phyloP scores from a whole-genome alignment of 805 yeast species.

The Monosporozyma servazzii region DNA sequence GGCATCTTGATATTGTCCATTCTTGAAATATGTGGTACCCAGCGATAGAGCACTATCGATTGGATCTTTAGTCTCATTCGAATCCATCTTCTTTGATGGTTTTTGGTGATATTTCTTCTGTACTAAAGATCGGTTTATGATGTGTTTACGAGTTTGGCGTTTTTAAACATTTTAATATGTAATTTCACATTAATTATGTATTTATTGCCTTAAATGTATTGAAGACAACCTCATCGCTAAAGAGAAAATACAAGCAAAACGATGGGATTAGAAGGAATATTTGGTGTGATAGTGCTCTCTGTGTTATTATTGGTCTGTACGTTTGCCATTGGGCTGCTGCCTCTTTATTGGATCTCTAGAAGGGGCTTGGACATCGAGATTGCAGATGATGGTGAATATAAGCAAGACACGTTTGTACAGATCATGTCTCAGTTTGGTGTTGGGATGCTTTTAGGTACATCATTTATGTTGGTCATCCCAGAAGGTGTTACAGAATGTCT shows the following conservation, averaged over 20 bases:
- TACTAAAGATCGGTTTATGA: neutral
- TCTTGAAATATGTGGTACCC: constrained; percentile 21
- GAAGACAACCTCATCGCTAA: neutral
- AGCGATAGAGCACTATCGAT: constrained; percentile 23
- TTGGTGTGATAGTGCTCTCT: constrained; percentile 8
- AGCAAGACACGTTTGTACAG: constrained; percentile 18
- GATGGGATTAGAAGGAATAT: neutral
- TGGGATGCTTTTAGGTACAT: constrained; percentile 48
- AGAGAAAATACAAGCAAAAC: neutral
- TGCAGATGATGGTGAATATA: neutral
- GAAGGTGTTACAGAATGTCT: constrained; percentile 43
- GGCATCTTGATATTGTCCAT: constrained; percentile 19
- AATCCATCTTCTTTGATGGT: constrained; percentile 4
- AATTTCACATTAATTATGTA: neutral
- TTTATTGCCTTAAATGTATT: neutral
- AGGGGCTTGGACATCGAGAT: neutral
- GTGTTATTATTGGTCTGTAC: constrained; percentile 18
- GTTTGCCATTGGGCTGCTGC: constrained; percentile 24
- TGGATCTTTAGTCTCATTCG: constrained; percentile 1
- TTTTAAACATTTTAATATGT: neutral
- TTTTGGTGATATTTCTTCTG: neutral
- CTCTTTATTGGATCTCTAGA: constrained; percentile 14
- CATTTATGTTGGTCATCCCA: constrained; percentile 46
- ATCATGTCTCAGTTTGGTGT: constrained; percentile 41
- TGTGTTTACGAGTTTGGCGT: neutral